Evolutionary conservation across 2,329 filamentous ascomycete species (phyloP), one percentile per base, ranked within the genome.

Genomic region (Pseudopyricularia javanii): DNA sequence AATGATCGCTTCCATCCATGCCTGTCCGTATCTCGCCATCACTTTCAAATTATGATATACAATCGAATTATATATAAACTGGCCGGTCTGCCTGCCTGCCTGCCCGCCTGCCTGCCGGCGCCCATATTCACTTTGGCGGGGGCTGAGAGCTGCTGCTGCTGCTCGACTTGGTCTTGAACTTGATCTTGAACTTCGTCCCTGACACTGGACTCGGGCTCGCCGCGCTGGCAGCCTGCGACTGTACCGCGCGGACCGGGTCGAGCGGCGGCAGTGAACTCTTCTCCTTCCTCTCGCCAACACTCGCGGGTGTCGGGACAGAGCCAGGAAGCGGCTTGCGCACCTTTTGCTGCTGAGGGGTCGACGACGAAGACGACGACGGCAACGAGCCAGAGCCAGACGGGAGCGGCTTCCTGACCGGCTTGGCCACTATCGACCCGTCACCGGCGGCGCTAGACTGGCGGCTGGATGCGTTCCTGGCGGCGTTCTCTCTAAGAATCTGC

Each of bases 321-420:
- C 24, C 24, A 3, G 17, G 57, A 52, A 57, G 53, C n/a, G 55
- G 33, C n/a, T 50, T 50, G 30, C 49, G n/a, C 15, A 28, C 43
- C 47, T 60, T 52, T 47, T 43, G 17, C 57, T 51, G 22, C 56
- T 43, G 17, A 54, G 45, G 33, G 32, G 30, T 40, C n/a, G 50
- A 28, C 5, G 14, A 14, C 7, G 35, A 37, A 4, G 48, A 28
- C n/a, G 43, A 20, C 22, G 40, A 30, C 28, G 28, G 28, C 28
- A 30, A 30, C 28, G 28, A 30, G 28, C 28, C 40, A 26, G 40
- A 45, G 15, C 32, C 26, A 5, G 50, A 47, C 20, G 53, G 53
- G 22, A 54, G 45, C 12, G 54, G 53, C 53, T 50, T 54, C 30
- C 50, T 40, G 15, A 45, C 14, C 15, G 50, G 45, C 12, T 47